phyloP scores from a whole-genome alignment of 1,284 basidiomycete species.

The Leccinum huronense region DNA sequence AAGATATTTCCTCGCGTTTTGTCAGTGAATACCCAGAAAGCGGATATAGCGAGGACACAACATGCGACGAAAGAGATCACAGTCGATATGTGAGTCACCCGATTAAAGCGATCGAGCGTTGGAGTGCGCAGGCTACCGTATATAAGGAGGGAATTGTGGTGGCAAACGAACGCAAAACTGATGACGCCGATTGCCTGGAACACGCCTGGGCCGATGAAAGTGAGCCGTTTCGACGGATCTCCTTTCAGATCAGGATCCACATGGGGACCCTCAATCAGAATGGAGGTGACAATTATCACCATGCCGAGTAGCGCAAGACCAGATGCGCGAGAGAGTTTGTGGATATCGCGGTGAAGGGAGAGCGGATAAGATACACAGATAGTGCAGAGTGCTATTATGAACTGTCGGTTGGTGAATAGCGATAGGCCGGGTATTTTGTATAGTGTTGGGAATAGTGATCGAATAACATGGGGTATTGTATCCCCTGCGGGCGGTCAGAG shows the following conservation, averaged over 20 bases:
- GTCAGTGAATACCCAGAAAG: slow-evolving; percentile 91
- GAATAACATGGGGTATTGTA: slow-evolving; percentile 94
- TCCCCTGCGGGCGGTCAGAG: slow-evolving; percentile 58
- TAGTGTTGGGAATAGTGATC: slow-evolving; percentile 81
- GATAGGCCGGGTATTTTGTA: slow-evolving; percentile 66
- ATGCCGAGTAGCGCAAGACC: slow-evolving; percentile 89
- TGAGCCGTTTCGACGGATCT: slow-evolving; percentile 66
- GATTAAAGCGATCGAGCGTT: slow-evolving; percentile 91
- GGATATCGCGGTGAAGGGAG: slow-evolving; percentile 94
- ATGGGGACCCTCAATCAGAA: slow-evolving; percentile 83
- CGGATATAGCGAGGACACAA: slow-evolving; percentile 83
- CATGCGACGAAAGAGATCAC: slow-evolving; percentile 80
- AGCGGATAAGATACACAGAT: slow-evolving; percentile 91
- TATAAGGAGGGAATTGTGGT: slow-evolving; percentile 92
- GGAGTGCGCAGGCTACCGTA: slow-evolving; percentile 93
- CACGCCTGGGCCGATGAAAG: slow-evolving; percentile 72
- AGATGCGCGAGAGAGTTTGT: slow-evolving; percentile 92
- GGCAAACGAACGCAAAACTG: slow-evolving; percentile 92
- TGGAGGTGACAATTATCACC: slow-evolving; percentile 89
- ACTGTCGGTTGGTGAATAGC: slow-evolving; percentile 82
- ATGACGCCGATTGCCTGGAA: slow-evolving; percentile 95
- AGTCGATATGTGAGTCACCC: slow-evolving; percentile 92
- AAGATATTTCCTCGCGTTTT: slow-evolving; percentile 93
- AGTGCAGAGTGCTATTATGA: slow-evolving; percentile 85
- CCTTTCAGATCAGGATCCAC: slow-evolving; percentile 82